These are phyloP conservation scores for Penicillium sp. DNA, from an alignment of 2,329 filamentous ascomycete genomes.

Conservation along the genomic window DNA sequence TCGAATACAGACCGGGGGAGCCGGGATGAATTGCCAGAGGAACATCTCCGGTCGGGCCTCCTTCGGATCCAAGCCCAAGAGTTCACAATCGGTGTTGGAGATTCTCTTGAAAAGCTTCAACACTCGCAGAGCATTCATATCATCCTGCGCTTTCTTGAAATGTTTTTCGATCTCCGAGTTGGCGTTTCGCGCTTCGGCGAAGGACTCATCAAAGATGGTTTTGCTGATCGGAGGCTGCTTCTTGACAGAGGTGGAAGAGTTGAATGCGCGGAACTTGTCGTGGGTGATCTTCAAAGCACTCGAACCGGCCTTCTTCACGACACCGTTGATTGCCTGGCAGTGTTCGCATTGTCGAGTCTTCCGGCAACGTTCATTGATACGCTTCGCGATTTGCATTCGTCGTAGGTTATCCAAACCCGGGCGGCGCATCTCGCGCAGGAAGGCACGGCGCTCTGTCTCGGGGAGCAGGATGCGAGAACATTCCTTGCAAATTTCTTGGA, in stretches of 20 bases:
- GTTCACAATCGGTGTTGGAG: constrained; percentile 81
- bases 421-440: constrained; percentile 78
- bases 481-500: constrained; percentile 96
- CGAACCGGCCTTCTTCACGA: constrained; percentile 83
- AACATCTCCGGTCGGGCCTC: constrained; percentile 96
- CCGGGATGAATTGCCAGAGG: constrained; percentile 94
- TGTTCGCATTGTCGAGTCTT: constrained; percentile 84
- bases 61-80: constrained; percentile 83
- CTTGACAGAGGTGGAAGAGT: constrained; percentile 83
- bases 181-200: constrained; percentile 75
- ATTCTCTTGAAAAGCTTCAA: constrained; percentile 92
- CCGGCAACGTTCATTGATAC: constrained; percentile 85
- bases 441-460: constrained; percentile 77
- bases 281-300: constrained; percentile 90
- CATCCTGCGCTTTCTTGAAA: constrained; percentile 88
- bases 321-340: constrained; percentile 83
- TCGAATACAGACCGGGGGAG: constrained; percentile 90
- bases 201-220: constrained; percentile 82
- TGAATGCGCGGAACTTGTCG: constrained; percentile 88
- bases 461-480: constrained; percentile 84
- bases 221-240: constrained; percentile 85
- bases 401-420: constrained; percentile 86
- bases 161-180: constrained; percentile 89
- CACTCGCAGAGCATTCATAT: constrained; percentile 86
- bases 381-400: constrained; percentile 82